Evolutionary conservation across 345 rosid species (phyloP).

Genomic region (Eucalyptus tenuipes): DNA sequence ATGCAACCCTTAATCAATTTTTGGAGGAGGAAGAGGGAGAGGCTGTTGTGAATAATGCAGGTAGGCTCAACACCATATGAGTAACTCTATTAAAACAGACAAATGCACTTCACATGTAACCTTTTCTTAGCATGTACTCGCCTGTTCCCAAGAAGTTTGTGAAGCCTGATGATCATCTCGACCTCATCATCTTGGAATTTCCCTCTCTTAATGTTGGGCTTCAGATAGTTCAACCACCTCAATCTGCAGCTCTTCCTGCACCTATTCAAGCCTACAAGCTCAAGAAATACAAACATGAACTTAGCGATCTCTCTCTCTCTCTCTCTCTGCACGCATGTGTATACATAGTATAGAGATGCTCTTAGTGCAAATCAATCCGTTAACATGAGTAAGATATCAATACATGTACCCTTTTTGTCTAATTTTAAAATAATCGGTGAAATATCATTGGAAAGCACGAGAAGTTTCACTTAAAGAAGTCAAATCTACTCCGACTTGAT

Average conservation of each 20-base stretch:
- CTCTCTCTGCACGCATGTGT: not conserved
- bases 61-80: not conserved
- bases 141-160: conserved; percentile 11
- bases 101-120: not conserved
- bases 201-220: conserved; percentile 10
- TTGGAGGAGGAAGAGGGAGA: not conserved
- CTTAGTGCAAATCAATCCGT: not conserved
- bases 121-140: not conserved
- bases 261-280: not conserved
- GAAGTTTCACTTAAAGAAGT: not conserved
- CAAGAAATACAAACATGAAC: not conserved
- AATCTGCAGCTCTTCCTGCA: conserved; percentile 10
- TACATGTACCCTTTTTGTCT: not conserved
- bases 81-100: not conserved
- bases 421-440: not conserved
- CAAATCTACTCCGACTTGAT: not conserved
- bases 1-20: not conserved
- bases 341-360: not conserved
- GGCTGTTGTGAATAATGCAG: not conserved
- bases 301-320: not conserved
- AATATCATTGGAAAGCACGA: not conserved
- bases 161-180: conserved; percentile 1
- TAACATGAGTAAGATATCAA: not conserved
- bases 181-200: conserved; percentile 7
- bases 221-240: conserved; percentile 12